A percentile compares a stretch with the other conserved stretches of the same genome.
These are phyloP conservation scores for Ascochyta clinopodiicola DNA, from an alignment of 2,329 filamentous ascomycete genomes.

Conservation along the genomic window DNA sequence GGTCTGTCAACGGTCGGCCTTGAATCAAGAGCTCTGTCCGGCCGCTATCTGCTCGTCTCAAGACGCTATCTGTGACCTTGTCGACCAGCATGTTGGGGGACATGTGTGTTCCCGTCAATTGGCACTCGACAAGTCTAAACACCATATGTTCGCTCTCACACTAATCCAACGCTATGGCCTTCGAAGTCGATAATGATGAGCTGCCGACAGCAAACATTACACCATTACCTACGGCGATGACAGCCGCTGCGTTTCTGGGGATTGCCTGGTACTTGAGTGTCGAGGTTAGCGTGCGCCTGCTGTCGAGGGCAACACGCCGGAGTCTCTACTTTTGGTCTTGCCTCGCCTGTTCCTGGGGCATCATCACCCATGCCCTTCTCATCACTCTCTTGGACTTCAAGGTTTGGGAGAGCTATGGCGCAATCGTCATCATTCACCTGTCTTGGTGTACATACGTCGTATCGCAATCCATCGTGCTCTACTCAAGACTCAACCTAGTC, in stretches of 20 bases:
- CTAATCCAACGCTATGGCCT: constrained; percentile 15
- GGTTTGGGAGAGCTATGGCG: constrained; percentile 47
- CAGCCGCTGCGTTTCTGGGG: constrained; percentile 27
- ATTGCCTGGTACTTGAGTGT: constrained; percentile 46
- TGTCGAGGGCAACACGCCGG: constrained; percentile 43
- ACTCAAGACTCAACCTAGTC: constrained; percentile 66
- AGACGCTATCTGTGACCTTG: constrained; percentile 11
- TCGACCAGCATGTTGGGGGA: background rate
- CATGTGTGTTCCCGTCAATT: constrained; percentile 8
- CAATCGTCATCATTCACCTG: constrained; percentile 56
- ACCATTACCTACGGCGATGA: constrained; percentile 25
- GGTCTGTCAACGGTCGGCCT: constrained; percentile 3
- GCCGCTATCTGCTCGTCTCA: background rate
- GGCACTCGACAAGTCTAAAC: background rate
- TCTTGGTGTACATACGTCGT: constrained; percentile 66
- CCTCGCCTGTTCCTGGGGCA: constrained; percentile 30
- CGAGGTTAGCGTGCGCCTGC: constrained; percentile 53
- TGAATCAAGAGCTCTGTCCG: background rate
- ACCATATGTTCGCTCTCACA: constrained; percentile 4
- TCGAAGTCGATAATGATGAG: constrained; percentile 17
- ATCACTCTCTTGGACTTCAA: constrained; percentile 54
- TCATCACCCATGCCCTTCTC: constrained; percentile 49
- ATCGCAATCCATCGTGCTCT: constrained; percentile 65
- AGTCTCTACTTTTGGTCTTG: constrained; percentile 58
- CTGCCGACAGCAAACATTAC: constrained; percentile 15